A percentile compares a stretch with the other conserved stretches of the same genome.
These are phyloP conservation scores for Boletus rex-veris DNA, from an alignment of 768 basidiomycete species.

Conservation along the genomic window DNA sequence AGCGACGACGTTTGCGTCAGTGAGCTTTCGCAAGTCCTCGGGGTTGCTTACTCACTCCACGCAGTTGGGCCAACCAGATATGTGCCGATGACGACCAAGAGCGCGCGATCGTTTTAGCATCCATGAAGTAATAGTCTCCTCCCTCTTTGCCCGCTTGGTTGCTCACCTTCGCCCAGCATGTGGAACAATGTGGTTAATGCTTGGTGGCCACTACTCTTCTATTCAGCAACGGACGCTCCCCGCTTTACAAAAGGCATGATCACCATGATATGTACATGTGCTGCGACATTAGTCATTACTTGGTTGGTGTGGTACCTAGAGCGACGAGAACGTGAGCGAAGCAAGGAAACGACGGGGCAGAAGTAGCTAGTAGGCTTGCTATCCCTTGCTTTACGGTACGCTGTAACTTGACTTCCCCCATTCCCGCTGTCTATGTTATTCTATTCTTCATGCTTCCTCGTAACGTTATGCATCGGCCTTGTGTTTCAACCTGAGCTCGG, in stretches of 20 bases:
- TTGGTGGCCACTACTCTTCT: conserved; percentile 70
- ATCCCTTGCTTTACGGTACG: neutral
- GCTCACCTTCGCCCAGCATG: conserved; percentile 40
- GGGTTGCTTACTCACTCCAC: conserved; percentile 1
- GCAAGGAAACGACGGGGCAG: neutral
- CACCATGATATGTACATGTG: conserved; percentile 57
- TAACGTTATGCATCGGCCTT: too few relatives aligned
- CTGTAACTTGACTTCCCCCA: too few relatives aligned
- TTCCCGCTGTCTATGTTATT: too few relatives aligned
- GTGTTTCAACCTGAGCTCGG: too few relatives aligned
- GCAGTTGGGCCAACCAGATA: conserved; percentile 76
- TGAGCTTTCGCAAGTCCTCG: conserved; percentile 2
- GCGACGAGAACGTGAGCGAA: conserved; percentile 27
- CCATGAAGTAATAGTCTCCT: conserved; percentile 59
- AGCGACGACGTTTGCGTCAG: conserved; percentile 70
- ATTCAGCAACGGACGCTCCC: conserved; percentile 71
- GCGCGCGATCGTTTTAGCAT: conserved; percentile 64
- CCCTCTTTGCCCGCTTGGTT: neutral
- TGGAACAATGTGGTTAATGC: conserved; percentile 68
- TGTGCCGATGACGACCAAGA: conserved; percentile 70
- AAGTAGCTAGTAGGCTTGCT: neutral
- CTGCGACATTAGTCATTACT: conserved; percentile 54
- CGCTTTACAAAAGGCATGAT: conserved; percentile 65
- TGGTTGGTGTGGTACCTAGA: conserved; percentile 58
- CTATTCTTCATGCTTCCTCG: too few relatives aligned